Conservation (phyloP, 805 yeast species). For the Suhomyces tanzawaensis region DNA sequence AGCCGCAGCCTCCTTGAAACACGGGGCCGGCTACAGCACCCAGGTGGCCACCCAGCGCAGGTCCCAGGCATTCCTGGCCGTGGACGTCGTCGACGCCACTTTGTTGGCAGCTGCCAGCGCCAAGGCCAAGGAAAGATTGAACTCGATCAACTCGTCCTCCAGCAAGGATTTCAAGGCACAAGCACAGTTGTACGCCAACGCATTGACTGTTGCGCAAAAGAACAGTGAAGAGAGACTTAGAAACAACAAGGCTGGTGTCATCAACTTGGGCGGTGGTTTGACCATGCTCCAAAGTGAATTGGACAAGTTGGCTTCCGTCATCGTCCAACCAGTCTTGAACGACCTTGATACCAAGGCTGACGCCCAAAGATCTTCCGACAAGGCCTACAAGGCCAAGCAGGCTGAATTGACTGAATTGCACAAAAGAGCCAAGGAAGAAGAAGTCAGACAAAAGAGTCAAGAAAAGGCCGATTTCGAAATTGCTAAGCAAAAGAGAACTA, state of each 20-base stretch:
- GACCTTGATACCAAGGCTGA: slow-evolving; percentile 71
- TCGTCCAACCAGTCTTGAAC: slow-evolving; percentile 79
- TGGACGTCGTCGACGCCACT: slow-evolving; percentile 45
- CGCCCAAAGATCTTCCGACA: slow-evolving; percentile 57
- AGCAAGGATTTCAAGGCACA: slow-evolving; percentile 38
- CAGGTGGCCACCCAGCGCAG: slow-evolving; percentile 26
- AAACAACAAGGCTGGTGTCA: slow-evolving; percentile 48
- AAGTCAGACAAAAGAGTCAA: slow-evolving; percentile 26
- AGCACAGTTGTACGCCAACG: slow-evolving; percentile 65
- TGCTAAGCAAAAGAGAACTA: slow-evolving; percentile 35
- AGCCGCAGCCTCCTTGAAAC: slow-evolving; percentile 53
- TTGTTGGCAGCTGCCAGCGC: slow-evolving; percentile 48
- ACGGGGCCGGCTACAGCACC: slow-evolving; percentile 28
- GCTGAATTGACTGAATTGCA: slow-evolving; percentile 35
- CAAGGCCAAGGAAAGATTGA: slow-evolving; percentile 44
- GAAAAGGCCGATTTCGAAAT: slow-evolving; percentile 34
- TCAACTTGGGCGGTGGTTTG: slow-evolving; percentile 87
- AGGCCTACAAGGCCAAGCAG: slow-evolving; percentile 30
- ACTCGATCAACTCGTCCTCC: slow-evolving; percentile 24
- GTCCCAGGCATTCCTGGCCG: slow-evolving; percentile 36
- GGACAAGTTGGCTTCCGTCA: slow-evolving; percentile 70
- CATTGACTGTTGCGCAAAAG: slow-evolving; percentile 73
- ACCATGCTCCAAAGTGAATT: slow-evolving; percentile 73
- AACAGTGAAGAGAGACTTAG: slow-evolving; percentile 56
- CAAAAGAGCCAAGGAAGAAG: slow-evolving; percentile 29